phyloP scores from a whole-genome alignment of 129 eudicot genomes.

The Tagetes erecta region DNA sequence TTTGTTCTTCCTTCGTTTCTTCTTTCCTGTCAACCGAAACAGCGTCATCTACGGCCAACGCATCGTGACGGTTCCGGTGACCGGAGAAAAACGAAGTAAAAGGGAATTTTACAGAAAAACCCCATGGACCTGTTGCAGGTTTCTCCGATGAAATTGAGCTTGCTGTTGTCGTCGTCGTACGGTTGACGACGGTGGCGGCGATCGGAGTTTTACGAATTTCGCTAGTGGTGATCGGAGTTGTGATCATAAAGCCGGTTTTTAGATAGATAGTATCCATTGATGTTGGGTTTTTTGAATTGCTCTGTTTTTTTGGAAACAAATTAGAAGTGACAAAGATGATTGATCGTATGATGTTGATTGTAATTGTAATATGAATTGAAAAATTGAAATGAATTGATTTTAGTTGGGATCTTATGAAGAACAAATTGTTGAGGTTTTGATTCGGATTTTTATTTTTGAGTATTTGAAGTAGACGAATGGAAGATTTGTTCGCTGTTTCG shows the following conservation, averaged over 20 bases:
- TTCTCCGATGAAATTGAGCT: conserved; percentile 45
- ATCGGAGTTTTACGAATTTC: conserved; percentile 44
- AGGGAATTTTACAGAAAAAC: conserved; percentile 65
- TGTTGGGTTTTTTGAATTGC: conserved; percentile 14
- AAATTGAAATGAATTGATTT: conserved; percentile 2
- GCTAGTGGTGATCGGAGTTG: conserved; percentile 46
- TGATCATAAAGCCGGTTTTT: conserved; percentile 51
- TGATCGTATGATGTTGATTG: neutral
- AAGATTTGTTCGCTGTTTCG: conserved; percentile 19
- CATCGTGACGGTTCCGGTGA: conserved; percentile 44
- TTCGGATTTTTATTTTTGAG: neutral
- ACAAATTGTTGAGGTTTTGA: no score
- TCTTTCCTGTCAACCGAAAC: conserved; percentile 57
- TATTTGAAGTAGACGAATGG: neutral
- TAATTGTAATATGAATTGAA: no score
- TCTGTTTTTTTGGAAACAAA: conserved; percentile 7
- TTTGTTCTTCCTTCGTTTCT: conserved; percentile 29
- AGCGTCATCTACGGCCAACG: conserved; percentile 64
- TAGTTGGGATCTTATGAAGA: no score
- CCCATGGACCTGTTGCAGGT: conserved; percentile 53
- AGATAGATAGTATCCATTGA: conserved; percentile 68
- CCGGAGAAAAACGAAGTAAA: conserved; percentile 67
- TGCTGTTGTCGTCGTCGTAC: conserved; percentile 38
- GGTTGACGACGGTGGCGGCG: conserved; percentile 35
- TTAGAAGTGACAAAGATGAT: neutral